phyloP scores from a whole-genome alignment of 495 filamentous ascomycete genomes.

The Xylaria curta region DNA sequence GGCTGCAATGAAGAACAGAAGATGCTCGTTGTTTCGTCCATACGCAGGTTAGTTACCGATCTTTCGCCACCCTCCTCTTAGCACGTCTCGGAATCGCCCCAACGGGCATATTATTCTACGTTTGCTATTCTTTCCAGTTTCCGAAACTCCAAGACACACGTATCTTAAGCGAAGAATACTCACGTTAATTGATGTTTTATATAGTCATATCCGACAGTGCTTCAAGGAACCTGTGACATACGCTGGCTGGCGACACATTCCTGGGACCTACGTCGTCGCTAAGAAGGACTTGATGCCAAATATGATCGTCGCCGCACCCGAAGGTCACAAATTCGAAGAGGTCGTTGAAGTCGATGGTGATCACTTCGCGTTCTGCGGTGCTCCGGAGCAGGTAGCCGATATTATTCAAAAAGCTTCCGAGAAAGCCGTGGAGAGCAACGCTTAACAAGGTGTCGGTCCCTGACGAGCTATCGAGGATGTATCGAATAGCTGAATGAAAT shows the following conservation, averaged over 20 bases:
- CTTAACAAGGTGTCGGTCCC: background rate
- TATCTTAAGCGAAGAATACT: background rate
- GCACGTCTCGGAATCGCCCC: background rate
- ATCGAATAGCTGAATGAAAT: background rate
- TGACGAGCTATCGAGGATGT: background rate
- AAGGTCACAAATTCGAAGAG: slow-evolving; percentile 20
- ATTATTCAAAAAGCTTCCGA: slow-evolving; percentile 9
- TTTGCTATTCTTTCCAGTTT: background rate
- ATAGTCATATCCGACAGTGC: slow-evolving; percentile 15
- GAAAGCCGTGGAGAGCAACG: background rate
- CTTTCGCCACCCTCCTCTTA: too few species aligned
- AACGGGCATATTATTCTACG: background rate
- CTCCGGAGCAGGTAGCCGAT: slow-evolving; percentile 16
- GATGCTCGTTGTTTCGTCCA: background rate
- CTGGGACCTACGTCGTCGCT: slow-evolving; percentile 13
- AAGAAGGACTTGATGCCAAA: slow-evolving; percentile 21
- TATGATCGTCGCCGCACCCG: slow-evolving; percentile 19
- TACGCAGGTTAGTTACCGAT: background rate
- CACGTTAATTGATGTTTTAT: too few species aligned
- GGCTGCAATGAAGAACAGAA: slow-evolving; percentile 21
- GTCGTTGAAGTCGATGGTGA: slow-evolving; percentile 18
- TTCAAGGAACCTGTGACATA: slow-evolving; percentile 18
- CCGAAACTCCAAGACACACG: too few species aligned
- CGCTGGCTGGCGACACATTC: slow-evolving; percentile 17
- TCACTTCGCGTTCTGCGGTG: slow-evolving; percentile 21